Evolutionary conservation across 768 basidiomycete genomes (phyloP).

Genomic region (Mycena latifolia): DNA sequence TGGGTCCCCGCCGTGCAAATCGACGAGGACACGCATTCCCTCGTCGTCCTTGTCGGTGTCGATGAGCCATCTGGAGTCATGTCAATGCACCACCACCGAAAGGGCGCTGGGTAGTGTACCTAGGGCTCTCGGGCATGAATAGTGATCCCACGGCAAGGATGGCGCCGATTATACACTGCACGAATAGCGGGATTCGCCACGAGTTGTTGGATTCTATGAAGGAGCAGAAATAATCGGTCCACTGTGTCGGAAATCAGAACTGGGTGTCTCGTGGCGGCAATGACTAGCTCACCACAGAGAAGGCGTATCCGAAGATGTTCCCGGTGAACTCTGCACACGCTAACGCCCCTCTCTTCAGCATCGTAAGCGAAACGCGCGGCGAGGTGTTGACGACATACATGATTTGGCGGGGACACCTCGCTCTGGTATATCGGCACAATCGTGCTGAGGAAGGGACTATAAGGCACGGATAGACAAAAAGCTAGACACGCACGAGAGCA

Average conservation of each 20-base stretch:
- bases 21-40: slow-evolving; percentile 87
- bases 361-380: neutral
- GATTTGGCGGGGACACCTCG: slow-evolving; percentile 93
- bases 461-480: slow-evolving; percentile 3
- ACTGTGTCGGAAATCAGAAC: slow-evolving; percentile 55
- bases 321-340: slow-evolving; percentile 97
- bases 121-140: slow-evolving; percentile 89
- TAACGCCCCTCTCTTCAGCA: slow-evolving; percentile 81
- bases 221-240: slow-evolving; percentile 95
- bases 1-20: slow-evolving; percentile 86
- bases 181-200: slow-evolving; percentile 89
- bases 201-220: slow-evolving; percentile 86
- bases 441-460: slow-evolving; percentile 62
- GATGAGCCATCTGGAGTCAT: slow-evolving; percentile 78
- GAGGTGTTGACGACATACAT: slow-evolving; percentile 60
- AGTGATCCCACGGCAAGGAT: slow-evolving; percentile 84
- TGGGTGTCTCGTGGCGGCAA: slow-evolving; percentile 7
- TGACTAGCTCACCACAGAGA: slow-evolving; percentile 78
- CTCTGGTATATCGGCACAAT: slow-evolving; percentile 96
- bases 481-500: slow-evolving; percentile 77
- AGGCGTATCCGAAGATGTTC: slow-evolving; percentile 91
- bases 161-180: slow-evolving; percentile 88
- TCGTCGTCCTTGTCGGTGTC: slow-evolving; percentile 86
- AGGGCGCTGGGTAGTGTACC: neutral
- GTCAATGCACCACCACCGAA: neutral